phyloP scores from a whole-genome alignment of 139 green algal species.

The Chlorella sp. region DNA sequence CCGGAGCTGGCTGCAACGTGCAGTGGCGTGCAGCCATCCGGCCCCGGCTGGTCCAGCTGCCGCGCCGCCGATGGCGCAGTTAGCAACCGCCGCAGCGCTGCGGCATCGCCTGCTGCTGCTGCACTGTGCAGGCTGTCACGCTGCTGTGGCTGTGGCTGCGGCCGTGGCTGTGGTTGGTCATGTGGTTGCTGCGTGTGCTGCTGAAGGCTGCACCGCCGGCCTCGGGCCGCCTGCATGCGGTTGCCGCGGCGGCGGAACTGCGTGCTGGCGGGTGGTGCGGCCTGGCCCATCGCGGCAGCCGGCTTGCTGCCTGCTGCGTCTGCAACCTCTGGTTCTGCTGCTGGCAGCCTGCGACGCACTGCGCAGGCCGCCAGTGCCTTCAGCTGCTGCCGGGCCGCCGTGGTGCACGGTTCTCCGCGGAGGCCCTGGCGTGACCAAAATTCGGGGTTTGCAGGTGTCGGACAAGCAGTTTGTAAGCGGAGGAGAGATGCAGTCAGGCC shows the following conservation, averaged over 20 bases:
- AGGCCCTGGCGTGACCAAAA: too few species aligned
- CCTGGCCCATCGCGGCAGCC: not conserved
- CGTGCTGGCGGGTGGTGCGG: too few species aligned
- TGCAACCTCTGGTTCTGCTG: not conserved
- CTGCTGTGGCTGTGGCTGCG: not conserved
- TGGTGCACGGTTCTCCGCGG: too few species aligned
- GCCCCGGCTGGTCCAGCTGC: not conserved
- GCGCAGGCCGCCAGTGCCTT: not conserved
- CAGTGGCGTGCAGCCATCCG: not conserved
- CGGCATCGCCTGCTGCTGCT: not conserved
- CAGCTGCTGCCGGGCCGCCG: not conserved
- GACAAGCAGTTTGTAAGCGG: too few species aligned
- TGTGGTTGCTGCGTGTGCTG: not conserved
- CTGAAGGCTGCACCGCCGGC: not conserved
- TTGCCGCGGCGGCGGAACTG: not conserved
- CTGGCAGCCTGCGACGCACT: not conserved
- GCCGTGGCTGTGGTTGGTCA: not conserved
- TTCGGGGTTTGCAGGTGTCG: too few species aligned
- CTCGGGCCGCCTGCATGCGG: not conserved
- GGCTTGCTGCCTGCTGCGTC: not conserved
- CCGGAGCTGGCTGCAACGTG: not conserved
- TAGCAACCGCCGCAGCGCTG: not conserved
- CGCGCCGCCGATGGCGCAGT: too few species aligned
- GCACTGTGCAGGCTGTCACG: not conserved
- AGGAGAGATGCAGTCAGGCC: too few species aligned